Conservation (phyloP, 305 asterid genomes). For the Rubia occidens region DNA sequence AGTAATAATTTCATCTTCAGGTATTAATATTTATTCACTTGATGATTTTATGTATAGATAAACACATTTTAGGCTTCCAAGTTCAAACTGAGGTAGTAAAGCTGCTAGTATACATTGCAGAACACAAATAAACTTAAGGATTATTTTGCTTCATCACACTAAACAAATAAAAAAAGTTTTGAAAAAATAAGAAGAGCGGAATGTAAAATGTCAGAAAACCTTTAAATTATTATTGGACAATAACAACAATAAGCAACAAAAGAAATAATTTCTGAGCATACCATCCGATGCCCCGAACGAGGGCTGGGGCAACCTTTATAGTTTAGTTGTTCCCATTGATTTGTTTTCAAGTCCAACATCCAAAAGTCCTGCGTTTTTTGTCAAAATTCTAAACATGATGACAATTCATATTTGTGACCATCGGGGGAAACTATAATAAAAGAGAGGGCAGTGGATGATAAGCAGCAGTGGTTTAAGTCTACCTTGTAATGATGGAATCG, state of each 20-base stretch:
- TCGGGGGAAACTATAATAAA: background rate
- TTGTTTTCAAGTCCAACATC: conserved; percentile 86
- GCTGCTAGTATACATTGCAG: background rate
- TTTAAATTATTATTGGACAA: background rate
- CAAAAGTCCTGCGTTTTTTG: conserved; percentile 68
- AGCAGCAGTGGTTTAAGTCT: background rate
- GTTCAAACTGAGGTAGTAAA: background rate
- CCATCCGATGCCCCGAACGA: conserved; percentile 98
- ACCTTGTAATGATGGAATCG: conserved; percentile 99
- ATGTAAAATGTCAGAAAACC: background rate
- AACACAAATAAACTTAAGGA: background rate
- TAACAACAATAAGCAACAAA: background rate
- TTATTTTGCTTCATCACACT: background rate
- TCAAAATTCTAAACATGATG: conserved; percentile 14
- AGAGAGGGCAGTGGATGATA: background rate
- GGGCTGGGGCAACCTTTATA: conserved; percentile 98
- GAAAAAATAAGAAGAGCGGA: background rate
- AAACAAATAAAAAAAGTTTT: background rate
- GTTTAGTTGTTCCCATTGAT: conserved; percentile 96
- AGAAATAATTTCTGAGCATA: conserved; percentile 14
- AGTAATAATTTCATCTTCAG: background rate
- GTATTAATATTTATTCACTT: background rate
- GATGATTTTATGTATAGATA: background rate
- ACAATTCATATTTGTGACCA: background rate
- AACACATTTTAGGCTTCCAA: background rate